Evolutionary conservation across 306 rosid genomes (phyloP), one percentile per base, ranked within the genome.

Genomic region (Quercus agrifolia): DNA sequence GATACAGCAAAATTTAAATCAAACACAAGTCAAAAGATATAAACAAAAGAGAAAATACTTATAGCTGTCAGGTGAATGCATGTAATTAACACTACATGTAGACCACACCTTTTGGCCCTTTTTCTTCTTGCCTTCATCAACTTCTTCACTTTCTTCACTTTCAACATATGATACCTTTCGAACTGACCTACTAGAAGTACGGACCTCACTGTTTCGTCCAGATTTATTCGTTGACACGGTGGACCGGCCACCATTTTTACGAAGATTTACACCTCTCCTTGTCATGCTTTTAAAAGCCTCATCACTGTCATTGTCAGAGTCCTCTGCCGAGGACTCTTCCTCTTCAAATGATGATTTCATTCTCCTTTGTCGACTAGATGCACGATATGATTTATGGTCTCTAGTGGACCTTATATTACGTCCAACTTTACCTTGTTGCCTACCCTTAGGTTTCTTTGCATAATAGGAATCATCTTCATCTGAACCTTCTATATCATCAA

Each of bases 161-260:
- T 96, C 99, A 88, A 88, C 96, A 87, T 96, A 96, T n/a, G 99
- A 96, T 63, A 93, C 98, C 88, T 96, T 96, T 86, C 96, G 88
- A 79, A 90, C 90, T 57, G 98, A 78, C 84, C 99, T 90, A 78
- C 86, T 87, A 78, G 99, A 96, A 70, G 94, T 89, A 81, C 99
- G 98, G 84, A 90, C 91, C 71, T 96, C 99, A 75, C 76, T 86
- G 74, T 87, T 86, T 73, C 87, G 89, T 54, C 84, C 87, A 71
- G 88, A 73, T 68, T 70, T 81, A 82, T 71, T 86, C n/a, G 88
- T 58, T 31, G 86, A 57, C 5, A 77, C 83, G 74, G 91, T 84
- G 71, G 86, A 84, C 62, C 88, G 91, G 33, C 88, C 83, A 79
- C 82, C 87, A 77, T 66, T 88, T 81, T 91, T 96, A 80, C 92